Evolutionary conservation across 2,329 filamentous ascomycete genomes (phyloP), one percentile per base, ranked within the genome.

Genomic region (Fusarium sacchari): DNA sequence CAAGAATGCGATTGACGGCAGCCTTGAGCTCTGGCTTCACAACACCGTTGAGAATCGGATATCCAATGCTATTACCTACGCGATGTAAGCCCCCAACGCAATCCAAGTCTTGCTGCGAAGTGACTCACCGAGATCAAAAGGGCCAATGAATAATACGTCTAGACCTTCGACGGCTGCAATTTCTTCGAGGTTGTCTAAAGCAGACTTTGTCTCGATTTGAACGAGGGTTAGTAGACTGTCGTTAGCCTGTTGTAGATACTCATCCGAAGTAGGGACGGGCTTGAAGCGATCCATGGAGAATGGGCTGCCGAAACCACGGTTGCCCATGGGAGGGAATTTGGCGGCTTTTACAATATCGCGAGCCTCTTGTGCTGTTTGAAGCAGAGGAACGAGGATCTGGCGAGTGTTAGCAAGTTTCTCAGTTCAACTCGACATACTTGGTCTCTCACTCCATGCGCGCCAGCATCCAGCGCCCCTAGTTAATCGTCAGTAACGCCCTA

Each of bases 221-320:
- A 69, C 58, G 1, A 69, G 24, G 3, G 58, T 69, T 17, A 69
- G 40, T 22, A 69, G 39, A 26, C 46, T 53, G n/a, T 50, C 36
- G 24, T 64, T 69, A 13, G 67, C 67, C 7, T 64, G 64, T 6
- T 68, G 64, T 10, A 69, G 44, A 28, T 69, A 69, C 32, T 64
- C 67, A 47, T 67, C 58, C 18, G 46, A 55, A 7, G 64, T 55
- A 18, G 58, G 67, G 40, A 47, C 32, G 11, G 67, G 58, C 14
- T 63, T 53, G n/a, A 69, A 68, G 28, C 64, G 24, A 36, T 62
- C 56, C 63, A 67, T 67, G 20, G 64, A 47, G 28, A 57, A 68
- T 0, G 58, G 57, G 22, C 64, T 63, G 11, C 67, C 67, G 20
- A 68, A 68, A 3, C 67, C 67, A 39, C 64, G 59, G 20, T 43